phyloP scores from a whole-genome alignment of 2,329 filamentous ascomycete genomes.

The Incumbomyces delicatus region DNA sequence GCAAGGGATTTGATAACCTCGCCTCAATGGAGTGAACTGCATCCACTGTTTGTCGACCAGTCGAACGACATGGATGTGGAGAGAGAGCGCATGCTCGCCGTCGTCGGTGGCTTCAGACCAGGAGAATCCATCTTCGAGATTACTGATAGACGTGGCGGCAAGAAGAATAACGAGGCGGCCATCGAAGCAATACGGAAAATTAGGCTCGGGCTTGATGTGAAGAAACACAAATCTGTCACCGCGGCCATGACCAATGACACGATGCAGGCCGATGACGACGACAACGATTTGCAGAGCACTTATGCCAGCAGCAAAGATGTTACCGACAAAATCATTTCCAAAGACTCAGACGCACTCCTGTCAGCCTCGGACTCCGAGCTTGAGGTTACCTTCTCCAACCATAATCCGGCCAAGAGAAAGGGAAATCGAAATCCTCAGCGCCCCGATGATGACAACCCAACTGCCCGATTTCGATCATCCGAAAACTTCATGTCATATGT shows the following conservation, averaged over 20 bases:
- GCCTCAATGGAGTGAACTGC: constrained; percentile 62
- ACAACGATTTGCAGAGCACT: constrained; percentile 28
- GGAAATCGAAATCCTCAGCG: constrained; percentile 31
- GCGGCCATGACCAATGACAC: constrained; percentile 24
- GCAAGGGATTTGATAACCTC: constrained; percentile 66
- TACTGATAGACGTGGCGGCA: constrained; percentile 62
- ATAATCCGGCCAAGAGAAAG: constrained; percentile 23
- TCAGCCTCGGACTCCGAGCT: constrained; percentile 51
- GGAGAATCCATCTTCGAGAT: constrained; percentile 96
- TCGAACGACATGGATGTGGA: constrained; percentile 57
- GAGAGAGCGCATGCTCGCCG: constrained; percentile 75
- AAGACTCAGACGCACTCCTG: constrained; percentile 3
- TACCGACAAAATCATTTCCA: constrained; percentile 27
- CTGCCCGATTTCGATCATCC: constrained; percentile 61
- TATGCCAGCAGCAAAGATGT: constrained; percentile 27
- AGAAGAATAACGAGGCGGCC: constrained; percentile 60
- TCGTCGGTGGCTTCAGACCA: constrained; percentile 79
- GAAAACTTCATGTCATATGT: constrained; percentile 97
- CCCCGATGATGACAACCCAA: constrained; percentile 41
- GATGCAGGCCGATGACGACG: constrained; percentile 19
- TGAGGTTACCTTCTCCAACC: constrained; percentile 58
- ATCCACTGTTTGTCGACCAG: constrained; percentile 69
- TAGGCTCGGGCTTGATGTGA: constrained; percentile 32
- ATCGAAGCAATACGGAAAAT: constrained; percentile 40
- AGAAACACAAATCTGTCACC: constrained; percentile 30